Conservation (phyloP, 768 basidiomycete species). For the Asterophora parasitica region DNA sequence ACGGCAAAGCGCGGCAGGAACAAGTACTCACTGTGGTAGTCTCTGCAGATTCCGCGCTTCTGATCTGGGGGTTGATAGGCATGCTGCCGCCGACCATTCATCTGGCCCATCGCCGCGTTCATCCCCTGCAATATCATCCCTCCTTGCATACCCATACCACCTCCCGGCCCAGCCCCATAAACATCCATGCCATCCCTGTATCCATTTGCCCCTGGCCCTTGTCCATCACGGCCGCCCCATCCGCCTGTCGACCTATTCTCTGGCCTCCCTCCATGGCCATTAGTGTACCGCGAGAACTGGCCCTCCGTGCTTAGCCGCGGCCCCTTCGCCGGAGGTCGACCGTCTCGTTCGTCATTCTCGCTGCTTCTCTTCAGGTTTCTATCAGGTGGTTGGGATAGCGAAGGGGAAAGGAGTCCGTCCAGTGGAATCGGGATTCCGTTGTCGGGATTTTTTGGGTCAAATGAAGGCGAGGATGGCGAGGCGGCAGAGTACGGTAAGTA, state of each 20-base stretch:
- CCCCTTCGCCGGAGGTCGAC: conserved; percentile 61
- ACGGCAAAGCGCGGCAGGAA: not conserved
- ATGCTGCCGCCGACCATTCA: conserved; percentile 47
- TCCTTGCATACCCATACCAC: conserved; percentile 26
- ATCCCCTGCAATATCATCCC: conserved; percentile 27
- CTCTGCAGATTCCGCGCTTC: conserved; percentile 76
- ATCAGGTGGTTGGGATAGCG: conserved; percentile 39
- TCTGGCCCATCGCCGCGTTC: conserved; percentile 31
- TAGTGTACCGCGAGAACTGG: conserved; percentile 61
- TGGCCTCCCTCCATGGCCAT: conserved; percentile 30
- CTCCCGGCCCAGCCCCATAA: conserved; percentile 24
- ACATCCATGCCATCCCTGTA: conserved; percentile 31
- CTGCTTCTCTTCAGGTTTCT: conserved; percentile 62
- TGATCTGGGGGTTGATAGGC: conserved; percentile 70
- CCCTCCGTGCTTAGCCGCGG: conserved; percentile 60
- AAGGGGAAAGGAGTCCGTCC: conserved; percentile 52
- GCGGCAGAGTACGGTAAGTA: conserved; percentile 66
- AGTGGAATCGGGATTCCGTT: conserved; percentile 78
- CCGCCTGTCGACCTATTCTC: conserved; percentile 33
- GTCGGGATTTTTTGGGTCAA: conserved; percentile 41
- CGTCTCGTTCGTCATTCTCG: conserved; percentile 58
- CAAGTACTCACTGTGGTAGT: conserved; percentile 82
- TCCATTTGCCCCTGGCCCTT: conserved; percentile 27
- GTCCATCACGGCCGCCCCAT: conserved; percentile 40
- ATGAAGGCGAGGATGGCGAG: conserved; percentile 36